Base-by-base conservation (phyloP, 2,329 filamentous ascomycete species). In the Coleophoma cylindrospora region DNA sequence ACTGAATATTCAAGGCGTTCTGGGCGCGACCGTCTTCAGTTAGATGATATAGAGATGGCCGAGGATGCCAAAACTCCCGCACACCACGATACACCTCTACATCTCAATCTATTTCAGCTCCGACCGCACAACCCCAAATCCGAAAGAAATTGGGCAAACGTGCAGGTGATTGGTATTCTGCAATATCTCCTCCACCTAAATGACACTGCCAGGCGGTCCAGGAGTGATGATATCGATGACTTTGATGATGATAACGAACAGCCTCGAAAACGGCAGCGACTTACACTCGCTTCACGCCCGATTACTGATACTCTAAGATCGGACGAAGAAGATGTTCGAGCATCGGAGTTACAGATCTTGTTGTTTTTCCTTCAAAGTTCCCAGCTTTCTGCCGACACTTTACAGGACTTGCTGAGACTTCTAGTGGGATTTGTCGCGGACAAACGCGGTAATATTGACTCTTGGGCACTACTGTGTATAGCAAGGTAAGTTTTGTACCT, bases 401-500 rank as follows among this genome's bases (percentile, higher is more conserved):
- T 86, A 22, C 66, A 69, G 5, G 72, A 75, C 1, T 64, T 86
- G 4, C 63, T 94, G 3, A 73, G 76, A 9, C 76, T 79, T 40
- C 69, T 95, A 14, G 69, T 75, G 14, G 66, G 70, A 11, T 74
- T 78, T 48, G 80, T 87, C 40, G 75, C 80, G 10, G 87, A 94
- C 61, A 91, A 95, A 60, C 83, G 86, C 57, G 69, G 71, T 13
- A 67, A 69, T 9, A 72, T 85, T 38, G 80, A 84, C 8, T 89
- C 84, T 0, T 99, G 94, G 94, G 86, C 90, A 15, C 82, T 95
- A 73, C 67, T 96, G 47, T 86, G 84, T n/a, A 81, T 90, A 63
- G 76, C 89, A 54, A 89, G 87, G 89, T 91, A 71, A 63, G 76
- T 68, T 21, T 17, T 17, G 11, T 10, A 8, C 27, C 9, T 10